Base-by-base conservation (phyloP, 1,139 yeast genomes). In the Nakaseomyces bracarensis region DNA sequence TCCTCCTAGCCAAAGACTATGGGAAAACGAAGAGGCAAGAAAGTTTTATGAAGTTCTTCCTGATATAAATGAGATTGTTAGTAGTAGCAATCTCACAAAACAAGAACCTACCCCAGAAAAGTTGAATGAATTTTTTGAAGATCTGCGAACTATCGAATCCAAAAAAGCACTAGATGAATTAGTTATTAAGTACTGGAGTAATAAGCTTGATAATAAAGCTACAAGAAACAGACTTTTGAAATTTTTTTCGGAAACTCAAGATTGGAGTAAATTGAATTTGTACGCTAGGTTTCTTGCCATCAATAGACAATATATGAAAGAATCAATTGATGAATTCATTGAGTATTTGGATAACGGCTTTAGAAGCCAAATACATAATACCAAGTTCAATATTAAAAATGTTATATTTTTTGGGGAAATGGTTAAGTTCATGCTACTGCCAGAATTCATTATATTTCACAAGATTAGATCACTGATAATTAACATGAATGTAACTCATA, bases 391-490 rank as follows among this genome's bases (percentile, higher is more conserved):
- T 49, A 74, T 78, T 51, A 71, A 69, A 49, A 77, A 74, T 49
- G 72, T 83, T 30, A 68, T 72, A 28, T 81, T 82, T 48, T 79
- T 84, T 49, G 68, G 79, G 40, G 96, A 89, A 55, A 66, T 87
- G 65, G 74, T 82, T 38, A 85, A 84, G 57, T 89, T 87, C 60
- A 77, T 75, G 49, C 60, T 86, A 50, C 69, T 87, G n/a, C 93
- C 95, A 0, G 67, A 69, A 16, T 82, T 76, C 60, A 69, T 81
- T 43, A 70, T 81, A 3, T 82, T 86, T 58, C 91, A 86, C 60
- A 82, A 78, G 55, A 72, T 82, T 42, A 68, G 82, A 48, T 64
- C 70, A 1, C 63, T 82, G 47, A 74, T 81, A 1, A 47, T 75
- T 44, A 71, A 73, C 45, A 61, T 82, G 41, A 65, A 71, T n/a